Percentiles rank a stretch among this genome's conserved stretches.
phyloP scores from a whole-genome alignment of 139 green algal species.

The Coccomyxa sp. region DNA sequence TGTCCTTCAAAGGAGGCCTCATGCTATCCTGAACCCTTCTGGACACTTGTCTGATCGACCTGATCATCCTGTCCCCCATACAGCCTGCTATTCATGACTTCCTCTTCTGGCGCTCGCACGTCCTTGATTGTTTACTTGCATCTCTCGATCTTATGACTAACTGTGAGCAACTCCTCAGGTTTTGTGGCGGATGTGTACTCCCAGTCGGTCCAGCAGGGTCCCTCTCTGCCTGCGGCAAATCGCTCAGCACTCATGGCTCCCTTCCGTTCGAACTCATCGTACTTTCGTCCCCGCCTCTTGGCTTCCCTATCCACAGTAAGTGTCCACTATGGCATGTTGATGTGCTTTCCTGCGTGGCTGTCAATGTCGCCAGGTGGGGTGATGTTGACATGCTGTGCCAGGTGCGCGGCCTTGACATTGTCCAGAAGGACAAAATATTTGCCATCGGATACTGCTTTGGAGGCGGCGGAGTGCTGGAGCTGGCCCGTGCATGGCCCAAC shows the following conservation, averaged over 20 bases:
- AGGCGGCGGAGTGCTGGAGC: background rate
- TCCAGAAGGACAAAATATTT: background rate
- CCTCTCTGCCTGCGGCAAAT: background rate
- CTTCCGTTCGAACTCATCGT: background rate
- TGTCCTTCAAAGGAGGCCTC: background rate
- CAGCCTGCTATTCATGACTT: too few relatives aligned
- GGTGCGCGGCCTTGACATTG: background rate
- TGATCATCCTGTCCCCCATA: too few relatives aligned
- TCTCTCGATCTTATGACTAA: background rate
- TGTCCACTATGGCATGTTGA: background rate
- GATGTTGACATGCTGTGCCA: background rate
- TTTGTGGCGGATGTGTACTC: conserved; percentile 1
- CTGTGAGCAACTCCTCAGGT: background rate
- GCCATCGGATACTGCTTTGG: conserved; percentile 6
- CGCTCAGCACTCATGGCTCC: background rate
- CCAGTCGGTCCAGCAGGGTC: background rate
- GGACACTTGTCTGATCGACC: too few relatives aligned
- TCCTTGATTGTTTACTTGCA: too few relatives aligned
- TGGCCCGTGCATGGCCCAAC: background rate
- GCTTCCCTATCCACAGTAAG: background rate
- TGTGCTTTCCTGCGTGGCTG: background rate
- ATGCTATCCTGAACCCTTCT: background rate
- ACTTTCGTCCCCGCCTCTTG: background rate
- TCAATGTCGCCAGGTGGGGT: background rate
- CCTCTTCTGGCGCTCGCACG: too few relatives aligned